Evolutionary conservation across 331 rosid species (phyloP).

Genomic region (Prunus yedoensis): DNA sequence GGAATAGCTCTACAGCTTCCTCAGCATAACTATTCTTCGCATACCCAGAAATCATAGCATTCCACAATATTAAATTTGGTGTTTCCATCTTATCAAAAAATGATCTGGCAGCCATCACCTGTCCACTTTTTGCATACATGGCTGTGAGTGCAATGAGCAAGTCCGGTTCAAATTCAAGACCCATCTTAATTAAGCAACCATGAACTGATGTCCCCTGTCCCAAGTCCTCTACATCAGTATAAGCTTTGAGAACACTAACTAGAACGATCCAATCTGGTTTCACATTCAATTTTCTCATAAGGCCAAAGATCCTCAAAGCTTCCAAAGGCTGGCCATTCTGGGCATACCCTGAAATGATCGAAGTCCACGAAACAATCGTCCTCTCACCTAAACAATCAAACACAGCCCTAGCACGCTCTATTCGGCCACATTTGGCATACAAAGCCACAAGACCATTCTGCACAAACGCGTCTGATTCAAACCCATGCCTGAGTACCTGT

Average conservation of each 20-base stretch:
- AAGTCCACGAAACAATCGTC: constrained; percentile 77
- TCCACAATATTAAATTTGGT: constrained; percentile 60
- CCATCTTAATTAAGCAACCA: constrained; percentile 62
- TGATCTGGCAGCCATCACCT: constrained; percentile 58
- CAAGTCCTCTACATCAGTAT: constrained; percentile 65
- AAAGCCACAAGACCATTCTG: constrained; percentile 74
- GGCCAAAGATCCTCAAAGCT: constrained; percentile 60
- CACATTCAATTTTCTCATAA: constrained; percentile 53
- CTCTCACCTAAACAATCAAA: constrained; percentile 55
- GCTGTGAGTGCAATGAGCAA: constrained; percentile 59
- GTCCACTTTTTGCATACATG: constrained; percentile 75
- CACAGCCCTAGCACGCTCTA: constrained; percentile 49
- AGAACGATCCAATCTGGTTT: constrained; percentile 66
- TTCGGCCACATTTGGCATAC: constrained; percentile 67
- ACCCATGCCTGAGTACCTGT: constrained; percentile 50
- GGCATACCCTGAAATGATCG: constrained; percentile 70
- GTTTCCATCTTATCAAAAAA: constrained; percentile 59
- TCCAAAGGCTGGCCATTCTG: constrained; percentile 69
- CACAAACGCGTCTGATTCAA: constrained; percentile 53
- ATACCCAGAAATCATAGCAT: constrained; percentile 85
- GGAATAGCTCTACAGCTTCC: constrained; percentile 65
- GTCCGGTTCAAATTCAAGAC: constrained; percentile 70
- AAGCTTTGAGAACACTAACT: constrained; percentile 67
- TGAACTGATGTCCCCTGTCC: constrained; percentile 69
- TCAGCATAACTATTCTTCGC: constrained; percentile 77